These are phyloP conservation scores for Ustilago bromivora DNA, from an alignment of 1,284 basidiomycete species.

Conservation along the genomic window DNA sequence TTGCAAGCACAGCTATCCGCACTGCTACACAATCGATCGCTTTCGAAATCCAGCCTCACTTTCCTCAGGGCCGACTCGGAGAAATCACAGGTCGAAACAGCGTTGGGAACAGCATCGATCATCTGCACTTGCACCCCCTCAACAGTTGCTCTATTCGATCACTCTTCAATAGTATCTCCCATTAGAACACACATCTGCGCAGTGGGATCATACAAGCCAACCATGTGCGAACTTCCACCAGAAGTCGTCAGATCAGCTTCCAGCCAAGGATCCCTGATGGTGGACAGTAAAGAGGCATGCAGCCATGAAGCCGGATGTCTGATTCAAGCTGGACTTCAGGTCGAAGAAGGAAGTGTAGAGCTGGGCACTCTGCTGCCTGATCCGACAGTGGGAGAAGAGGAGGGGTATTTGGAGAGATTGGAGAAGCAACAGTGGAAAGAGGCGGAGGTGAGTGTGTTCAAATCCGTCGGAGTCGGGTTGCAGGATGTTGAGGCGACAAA, in stretches of 20 bases:
- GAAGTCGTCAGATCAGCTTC: background rate
- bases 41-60: background rate
- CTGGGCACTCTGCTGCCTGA: background rate
- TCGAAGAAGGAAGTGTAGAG: background rate
- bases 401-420: conserved; percentile 7
- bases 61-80: conserved; percentile 5
- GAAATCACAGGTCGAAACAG: background rate
- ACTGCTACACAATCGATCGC: background rate
- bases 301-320: conserved; percentile 30
- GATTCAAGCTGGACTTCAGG: conserved; percentile 6
- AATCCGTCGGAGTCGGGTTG: conserved; percentile 40
- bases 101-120: background rate
- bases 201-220: conserved; percentile 29
- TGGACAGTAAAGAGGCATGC: conserved; percentile 33
- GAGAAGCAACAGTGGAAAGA: background rate
- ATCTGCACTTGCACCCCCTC: conserved; percentile 42
- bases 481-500: conserved; percentile 41
- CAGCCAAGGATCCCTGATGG: background rate
- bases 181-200: conserved; percentile 18
- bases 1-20: background rate
- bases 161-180: background rate
- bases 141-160: conserved; percentile 5
- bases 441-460: conserved; percentile 27
- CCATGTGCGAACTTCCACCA: conserved; percentile 33
- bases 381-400: background rate